Evolutionary conservation across 176 grass and related monocot genomes (phyloP).

Genomic region (Canna indica): DNA sequence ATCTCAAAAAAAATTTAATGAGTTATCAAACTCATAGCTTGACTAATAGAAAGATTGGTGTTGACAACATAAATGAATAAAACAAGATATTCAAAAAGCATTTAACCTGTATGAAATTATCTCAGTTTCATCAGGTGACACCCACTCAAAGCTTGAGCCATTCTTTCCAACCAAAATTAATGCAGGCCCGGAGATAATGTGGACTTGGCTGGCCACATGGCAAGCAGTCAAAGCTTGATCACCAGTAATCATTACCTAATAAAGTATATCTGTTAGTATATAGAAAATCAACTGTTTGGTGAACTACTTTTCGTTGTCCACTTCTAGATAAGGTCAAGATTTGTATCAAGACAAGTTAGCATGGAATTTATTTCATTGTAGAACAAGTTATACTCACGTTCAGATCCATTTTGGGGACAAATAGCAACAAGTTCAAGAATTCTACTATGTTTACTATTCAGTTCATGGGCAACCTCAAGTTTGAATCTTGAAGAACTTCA

Average conservation of each 20-base stretch:
- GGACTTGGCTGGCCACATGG: slow-evolving; percentile 92
- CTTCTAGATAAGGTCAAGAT: too few species aligned
- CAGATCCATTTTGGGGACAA: too few species aligned
- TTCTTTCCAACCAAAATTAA: slow-evolving; percentile 61
- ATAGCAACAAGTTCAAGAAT: too few species aligned
- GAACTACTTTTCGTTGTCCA: neutral
- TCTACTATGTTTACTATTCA: too few species aligned
- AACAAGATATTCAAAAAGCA: slow-evolving; percentile 22
- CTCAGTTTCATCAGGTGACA: slow-evolving; percentile 93
- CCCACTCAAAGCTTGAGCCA: slow-evolving; percentile 58
- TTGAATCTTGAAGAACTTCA: too few species aligned
- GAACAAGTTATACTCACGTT: too few species aligned
- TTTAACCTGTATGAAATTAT: slow-evolving; percentile 58
- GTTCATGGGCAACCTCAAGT: too few species aligned
- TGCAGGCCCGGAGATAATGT: slow-evolving; percentile 69
- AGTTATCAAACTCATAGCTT: neutral
- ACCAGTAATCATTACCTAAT: slow-evolving; percentile 97
- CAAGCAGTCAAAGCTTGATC: slow-evolving; percentile 97
- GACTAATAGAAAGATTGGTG: neutral
- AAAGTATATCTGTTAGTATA: slow-evolving; percentile 12
- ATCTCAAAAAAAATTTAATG: neutral
- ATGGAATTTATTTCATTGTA: too few species aligned
- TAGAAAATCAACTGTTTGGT: neutral
- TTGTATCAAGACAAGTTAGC: too few species aligned
- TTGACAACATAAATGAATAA: neutral